Base-by-base conservation (phyloP, 257 asterid genomes). In the Ocimum tenuiflorum region DNA sequence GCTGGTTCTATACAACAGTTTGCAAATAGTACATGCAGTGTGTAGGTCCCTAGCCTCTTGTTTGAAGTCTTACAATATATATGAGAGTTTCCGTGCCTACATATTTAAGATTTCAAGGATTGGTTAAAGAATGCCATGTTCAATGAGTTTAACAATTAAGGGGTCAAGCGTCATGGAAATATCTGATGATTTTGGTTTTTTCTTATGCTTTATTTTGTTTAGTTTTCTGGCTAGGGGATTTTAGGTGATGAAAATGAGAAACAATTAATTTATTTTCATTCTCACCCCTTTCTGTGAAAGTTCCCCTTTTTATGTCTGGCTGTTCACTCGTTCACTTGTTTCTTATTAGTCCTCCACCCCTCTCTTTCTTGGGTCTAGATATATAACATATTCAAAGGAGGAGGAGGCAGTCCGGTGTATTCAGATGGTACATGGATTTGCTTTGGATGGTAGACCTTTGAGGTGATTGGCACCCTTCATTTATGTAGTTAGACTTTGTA, bases 351-450 rank as follows among this genome's bases (percentile, higher is more conserved):
- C n/a, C 66, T 49, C 7, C 12, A 10, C 79, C n/a, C 24, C 6
- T 12, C 52, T 22, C 31, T 56, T 51, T 57, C 53, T 65, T 54
- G 45, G 61, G 47, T 27, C 33, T 69, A 92, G 99, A 83, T 89
- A 92, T 88, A 88, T 89, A 51, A 86, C 99, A 73, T 92, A 85
- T 76, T 80, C 88, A 22, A 89, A 82, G 72, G 99, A 87, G 77
- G 97, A 89, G 70, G 99, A 92, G 74, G 99, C 99, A 35, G 82
- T 90, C 46, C 91, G 97, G 17, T 89, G 99, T 75, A 94, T 94
- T 71, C 99, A 86, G 86, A 71, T 86, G 20, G 97, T 90, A 65
- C 95, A 94, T 84, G 96, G 96, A 52, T 94, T 81, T 82, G 31
- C 74, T 61, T 79, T 94, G 82, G 97, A 90, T 59, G 94, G 91